These are phyloP conservation scores for Trichoderma sp. DNA, from an alignment of 2,329 filamentous ascomycete species.

Conservation along the genomic window DNA sequence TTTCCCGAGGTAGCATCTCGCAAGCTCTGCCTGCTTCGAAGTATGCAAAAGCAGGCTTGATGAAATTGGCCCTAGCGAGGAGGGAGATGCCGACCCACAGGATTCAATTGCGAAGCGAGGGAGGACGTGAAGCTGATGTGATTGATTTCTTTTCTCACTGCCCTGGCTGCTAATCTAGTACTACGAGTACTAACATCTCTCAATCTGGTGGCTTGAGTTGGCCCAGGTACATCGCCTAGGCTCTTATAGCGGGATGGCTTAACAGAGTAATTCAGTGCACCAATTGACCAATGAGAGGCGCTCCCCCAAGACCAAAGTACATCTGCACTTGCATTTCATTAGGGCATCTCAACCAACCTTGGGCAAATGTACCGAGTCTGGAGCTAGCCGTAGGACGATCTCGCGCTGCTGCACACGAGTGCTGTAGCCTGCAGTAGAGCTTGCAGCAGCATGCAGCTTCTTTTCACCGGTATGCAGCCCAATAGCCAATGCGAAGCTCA, in stretches of 20 bases:
- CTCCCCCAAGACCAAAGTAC: background rate
- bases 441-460: background rate
- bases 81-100: background rate
- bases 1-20: background rate
- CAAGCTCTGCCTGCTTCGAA: background rate
- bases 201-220: background rate
- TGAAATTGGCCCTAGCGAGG: background rate
- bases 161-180: background rate
- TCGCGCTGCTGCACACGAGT: background rate
- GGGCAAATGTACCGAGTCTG: background rate
- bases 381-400: background rate
- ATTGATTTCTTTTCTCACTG: background rate
- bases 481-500: background rate
- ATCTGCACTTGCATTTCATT: background rate
- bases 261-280: background rate
- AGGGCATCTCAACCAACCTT: background rate
- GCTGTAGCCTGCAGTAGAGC: background rate
- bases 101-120: background rate
- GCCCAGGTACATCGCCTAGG: background rate
- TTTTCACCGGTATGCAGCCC: constrained; percentile 9
- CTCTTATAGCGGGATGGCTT: background rate
- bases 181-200: background rate
- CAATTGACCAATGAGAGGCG: constrained; percentile 11
- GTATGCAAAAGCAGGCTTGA: background rate
- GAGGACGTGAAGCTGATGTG: background rate